These are phyloP conservation scores for Cetraspora pellucida DNA, from an alignment of 192 early-diverging fungal species.

Conservation along the genomic window DNA sequence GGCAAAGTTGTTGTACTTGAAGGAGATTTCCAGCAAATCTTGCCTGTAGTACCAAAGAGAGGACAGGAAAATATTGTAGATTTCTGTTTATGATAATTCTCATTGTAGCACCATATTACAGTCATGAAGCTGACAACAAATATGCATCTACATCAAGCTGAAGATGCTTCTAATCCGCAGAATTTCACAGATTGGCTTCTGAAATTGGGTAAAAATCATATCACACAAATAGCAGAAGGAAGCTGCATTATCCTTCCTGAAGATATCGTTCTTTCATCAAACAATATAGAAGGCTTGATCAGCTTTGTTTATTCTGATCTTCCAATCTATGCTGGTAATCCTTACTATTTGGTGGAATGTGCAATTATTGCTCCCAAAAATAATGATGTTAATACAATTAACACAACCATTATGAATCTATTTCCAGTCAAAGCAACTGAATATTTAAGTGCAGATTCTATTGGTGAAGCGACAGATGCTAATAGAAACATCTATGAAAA, in stretches of 20 bases:
- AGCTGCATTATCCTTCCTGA: not conserved
- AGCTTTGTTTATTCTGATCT: slow-evolving; percentile 27
- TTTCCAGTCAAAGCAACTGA: too few relatives aligned
- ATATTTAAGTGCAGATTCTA: slow-evolving; percentile 16
- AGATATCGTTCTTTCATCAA: slow-evolving; percentile 2
- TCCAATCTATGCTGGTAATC: not conserved
- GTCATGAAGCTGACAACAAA: too few relatives aligned
- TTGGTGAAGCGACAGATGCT: not conserved
- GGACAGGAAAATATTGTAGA: too few relatives aligned
- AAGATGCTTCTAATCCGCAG: not conserved
- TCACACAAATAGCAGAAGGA: not conserved
- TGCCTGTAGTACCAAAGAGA: too few relatives aligned
- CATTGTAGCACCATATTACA: too few relatives aligned
- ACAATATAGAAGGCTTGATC: not conserved
- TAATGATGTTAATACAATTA: slow-evolving; percentile 32
- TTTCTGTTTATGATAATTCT: too few relatives aligned
- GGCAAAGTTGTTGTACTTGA: too few relatives aligned
- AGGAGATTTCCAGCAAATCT: too few relatives aligned
- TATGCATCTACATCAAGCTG: not conserved
- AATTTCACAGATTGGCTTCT: slow-evolving; percentile 27
- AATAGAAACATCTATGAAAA: not conserved
- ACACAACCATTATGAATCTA: slow-evolving; percentile 3
- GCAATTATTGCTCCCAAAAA: slow-evolving; percentile 35
- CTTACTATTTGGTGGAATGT: too few relatives aligned
- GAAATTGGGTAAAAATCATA: not conserved